phyloP scores from a whole-genome alignment of 805 yeast genomes.

The Metschnikowia gelsemii region DNA sequence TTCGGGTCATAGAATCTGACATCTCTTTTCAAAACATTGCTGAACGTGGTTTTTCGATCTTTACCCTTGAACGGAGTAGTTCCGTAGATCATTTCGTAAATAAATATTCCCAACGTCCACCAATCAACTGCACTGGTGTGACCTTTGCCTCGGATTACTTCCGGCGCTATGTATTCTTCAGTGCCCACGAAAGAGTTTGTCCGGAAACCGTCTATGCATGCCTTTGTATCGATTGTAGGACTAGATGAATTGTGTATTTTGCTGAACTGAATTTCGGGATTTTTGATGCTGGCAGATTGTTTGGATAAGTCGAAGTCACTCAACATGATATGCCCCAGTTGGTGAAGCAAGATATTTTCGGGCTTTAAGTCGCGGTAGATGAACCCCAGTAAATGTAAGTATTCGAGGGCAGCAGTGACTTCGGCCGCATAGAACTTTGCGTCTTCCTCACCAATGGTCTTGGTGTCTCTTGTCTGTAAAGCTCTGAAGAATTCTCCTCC shows the following conservation, averaged over 20 bases:
- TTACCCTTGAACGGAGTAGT: slow-evolving; percentile 95
- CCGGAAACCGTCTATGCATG: slow-evolving; percentile 92
- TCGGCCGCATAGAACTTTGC: slow-evolving; percentile 95
- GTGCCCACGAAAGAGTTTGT: slow-evolving; percentile 99
- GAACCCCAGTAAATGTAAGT: slow-evolving; percentile 93
- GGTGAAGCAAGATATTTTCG: slow-evolving; percentile 90
- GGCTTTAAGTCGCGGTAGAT: slow-evolving; percentile 96
- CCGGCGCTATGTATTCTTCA: slow-evolving; percentile 98
- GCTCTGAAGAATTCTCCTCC: slow-evolving; percentile 99
- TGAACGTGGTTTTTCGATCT: slow-evolving; percentile 84
- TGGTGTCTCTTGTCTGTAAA: slow-evolving; percentile 82
- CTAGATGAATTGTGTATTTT: slow-evolving; percentile 37
- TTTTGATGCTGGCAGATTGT: slow-evolving; percentile 73
- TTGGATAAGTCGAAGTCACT: slow-evolving; percentile 95
- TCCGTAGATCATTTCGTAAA: slow-evolving; percentile 94
- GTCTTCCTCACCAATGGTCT: slow-evolving; percentile 82
- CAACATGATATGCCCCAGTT: slow-evolving; percentile 97
- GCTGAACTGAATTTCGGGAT: slow-evolving; percentile 62
- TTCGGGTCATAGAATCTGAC: slow-evolving; percentile 73
- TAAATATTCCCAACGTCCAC: slow-evolving; percentile 97
- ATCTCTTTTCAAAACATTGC: slow-evolving; percentile 81
- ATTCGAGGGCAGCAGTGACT: slow-evolving; percentile 95
- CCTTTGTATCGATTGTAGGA: slow-evolving; percentile 85
- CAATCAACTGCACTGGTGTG: slow-evolving; percentile 98
- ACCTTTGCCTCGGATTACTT: slow-evolving; percentile 94